Conservation (phyloP, 768 basidiomycete species). For the Mycena olivaceomarginata region DNA sequence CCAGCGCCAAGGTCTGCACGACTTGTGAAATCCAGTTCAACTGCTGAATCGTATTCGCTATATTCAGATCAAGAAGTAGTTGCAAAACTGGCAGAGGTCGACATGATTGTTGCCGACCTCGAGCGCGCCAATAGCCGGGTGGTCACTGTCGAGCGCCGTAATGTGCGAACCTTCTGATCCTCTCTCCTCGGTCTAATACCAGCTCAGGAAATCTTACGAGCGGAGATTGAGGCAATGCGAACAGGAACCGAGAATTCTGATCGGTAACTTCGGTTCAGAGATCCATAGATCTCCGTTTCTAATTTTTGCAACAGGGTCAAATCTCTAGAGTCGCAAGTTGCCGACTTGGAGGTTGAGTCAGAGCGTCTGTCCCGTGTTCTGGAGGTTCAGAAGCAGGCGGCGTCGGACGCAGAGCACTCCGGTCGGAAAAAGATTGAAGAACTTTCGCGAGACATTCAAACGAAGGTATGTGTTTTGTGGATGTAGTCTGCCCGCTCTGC, state of each 20-base stretch:
- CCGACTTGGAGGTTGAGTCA: constrained; percentile 85
- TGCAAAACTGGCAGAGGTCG: constrained; percentile 92
- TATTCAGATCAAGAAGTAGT: constrained; percentile 91
- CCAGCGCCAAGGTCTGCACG: constrained; percentile 85
- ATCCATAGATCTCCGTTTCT: constrained; percentile 4
- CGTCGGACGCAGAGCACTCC: constrained; percentile 66
- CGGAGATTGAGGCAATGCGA: constrained; percentile 94
- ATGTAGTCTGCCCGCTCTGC: background rate
- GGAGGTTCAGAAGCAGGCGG: constrained; percentile 74
- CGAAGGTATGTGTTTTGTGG: constrained; percentile 63
- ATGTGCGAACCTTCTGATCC: constrained; percentile 69
- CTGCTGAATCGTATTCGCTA: background rate
- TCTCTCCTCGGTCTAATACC: constrained; percentile 14
- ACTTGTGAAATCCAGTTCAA: background rate
- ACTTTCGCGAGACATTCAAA: constrained; percentile 73
- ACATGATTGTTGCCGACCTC: constrained; percentile 95
- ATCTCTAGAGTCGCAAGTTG: constrained; percentile 82
- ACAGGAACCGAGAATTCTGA: constrained; percentile 85
- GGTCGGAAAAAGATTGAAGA: constrained; percentile 77
- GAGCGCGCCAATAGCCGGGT: constrained; percentile 97
- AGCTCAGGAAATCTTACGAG: constrained; percentile 91
- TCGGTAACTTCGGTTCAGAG: constrained; percentile 67
- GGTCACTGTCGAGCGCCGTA: constrained; percentile 93
- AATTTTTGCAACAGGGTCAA: constrained; percentile 70
- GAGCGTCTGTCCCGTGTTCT: constrained; percentile 81